phyloP scores from a whole-genome alignment of 1,284 basidiomycete genomes.

The Pyrrhoderma lamaoense region DNA sequence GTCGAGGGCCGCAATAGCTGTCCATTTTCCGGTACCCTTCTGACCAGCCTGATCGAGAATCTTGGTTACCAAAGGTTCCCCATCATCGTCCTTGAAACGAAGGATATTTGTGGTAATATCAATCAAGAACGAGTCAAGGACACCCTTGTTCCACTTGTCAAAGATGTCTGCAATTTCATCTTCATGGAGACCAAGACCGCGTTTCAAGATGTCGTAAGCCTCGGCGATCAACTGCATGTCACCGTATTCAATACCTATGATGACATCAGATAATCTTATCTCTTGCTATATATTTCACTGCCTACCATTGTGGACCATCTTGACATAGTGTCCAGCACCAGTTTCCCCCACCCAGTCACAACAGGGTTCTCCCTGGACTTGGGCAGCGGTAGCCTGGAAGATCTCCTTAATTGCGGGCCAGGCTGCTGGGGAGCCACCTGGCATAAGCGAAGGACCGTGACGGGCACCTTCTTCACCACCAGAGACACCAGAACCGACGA shows the following conservation, averaged over 20 bases:
- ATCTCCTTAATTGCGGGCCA: constrained; percentile 98
- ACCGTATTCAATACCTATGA: constrained; percentile 92
- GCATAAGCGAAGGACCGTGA: constrained; percentile 98
- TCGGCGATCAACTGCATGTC: constrained; percentile 99
- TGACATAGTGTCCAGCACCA: constrained; percentile 93
- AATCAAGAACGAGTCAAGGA: constrained; percentile 98
- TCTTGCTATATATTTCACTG: constrained; percentile 7
- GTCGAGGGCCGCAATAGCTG: constrained; percentile 96
- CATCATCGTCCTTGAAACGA: constrained; percentile 95
- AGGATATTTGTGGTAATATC: constrained; percentile 96
- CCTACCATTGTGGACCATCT: constrained; percentile 98
- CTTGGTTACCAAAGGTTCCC: constrained; percentile 84
- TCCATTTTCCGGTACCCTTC: constrained; percentile 99
- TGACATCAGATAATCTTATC: neutral
- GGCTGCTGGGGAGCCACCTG: constrained; percentile 89
- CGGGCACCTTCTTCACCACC: constrained; percentile 99
- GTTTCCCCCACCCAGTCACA: constrained; percentile 99
- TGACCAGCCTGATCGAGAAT: constrained; percentile 96
- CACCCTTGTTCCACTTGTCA: constrained; percentile 94
- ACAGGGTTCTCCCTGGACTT: constrained; percentile 94
- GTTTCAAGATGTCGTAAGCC: constrained; percentile 97
- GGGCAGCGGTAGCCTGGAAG: constrained; percentile 97
- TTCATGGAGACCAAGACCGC: constrained; percentile 82
- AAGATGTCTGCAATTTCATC: constrained; percentile 89
- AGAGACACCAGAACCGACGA: constrained; percentile 98